Conservation (phyloP, 257 asterid genomes). For the Cruciata laevipes region DNA sequence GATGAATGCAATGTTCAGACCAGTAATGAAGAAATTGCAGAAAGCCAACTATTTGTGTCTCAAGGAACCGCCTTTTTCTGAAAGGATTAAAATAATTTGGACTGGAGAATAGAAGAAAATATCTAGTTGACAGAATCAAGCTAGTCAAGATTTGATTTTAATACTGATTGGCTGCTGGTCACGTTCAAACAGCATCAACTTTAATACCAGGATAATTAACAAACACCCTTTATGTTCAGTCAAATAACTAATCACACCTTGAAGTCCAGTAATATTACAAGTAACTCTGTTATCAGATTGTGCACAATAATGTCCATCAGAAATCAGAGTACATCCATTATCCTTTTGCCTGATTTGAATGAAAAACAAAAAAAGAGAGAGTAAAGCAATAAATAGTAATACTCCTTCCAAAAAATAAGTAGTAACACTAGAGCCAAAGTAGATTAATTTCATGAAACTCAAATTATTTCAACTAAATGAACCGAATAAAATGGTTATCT, state of each 20-base stretch:
- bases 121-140: slow-evolving; percentile 14
- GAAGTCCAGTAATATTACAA: neutral
- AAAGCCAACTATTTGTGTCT: slow-evolving; percentile 14
- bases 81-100: neutral
- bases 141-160: slow-evolving; percentile 6
- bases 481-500: neutral
- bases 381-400: too few species aligned
- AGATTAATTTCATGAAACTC: too few species aligned
- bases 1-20: slow-evolving; percentile 9
- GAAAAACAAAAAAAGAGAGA: too few species aligned
- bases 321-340: too few species aligned
- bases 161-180: neutral
- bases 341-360: too few species aligned
- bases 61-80: neutral
- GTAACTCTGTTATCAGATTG: neutral
- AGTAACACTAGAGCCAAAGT: too few species aligned
- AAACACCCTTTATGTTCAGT: neutral
- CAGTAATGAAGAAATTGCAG: slow-evolving; percentile 4
- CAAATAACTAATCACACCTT: neutral
- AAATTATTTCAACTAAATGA: too few species aligned
- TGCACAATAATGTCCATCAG: too few species aligned
- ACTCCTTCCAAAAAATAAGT: too few species aligned
- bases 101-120: neutral
- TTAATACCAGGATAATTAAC: too few species aligned
- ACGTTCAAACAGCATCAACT: neutral